These are phyloP conservation scores for Elongisporangium prolatum DNA, from an alignment of 352 stramenopile genomes.

Conservation along the genomic window DNA sequence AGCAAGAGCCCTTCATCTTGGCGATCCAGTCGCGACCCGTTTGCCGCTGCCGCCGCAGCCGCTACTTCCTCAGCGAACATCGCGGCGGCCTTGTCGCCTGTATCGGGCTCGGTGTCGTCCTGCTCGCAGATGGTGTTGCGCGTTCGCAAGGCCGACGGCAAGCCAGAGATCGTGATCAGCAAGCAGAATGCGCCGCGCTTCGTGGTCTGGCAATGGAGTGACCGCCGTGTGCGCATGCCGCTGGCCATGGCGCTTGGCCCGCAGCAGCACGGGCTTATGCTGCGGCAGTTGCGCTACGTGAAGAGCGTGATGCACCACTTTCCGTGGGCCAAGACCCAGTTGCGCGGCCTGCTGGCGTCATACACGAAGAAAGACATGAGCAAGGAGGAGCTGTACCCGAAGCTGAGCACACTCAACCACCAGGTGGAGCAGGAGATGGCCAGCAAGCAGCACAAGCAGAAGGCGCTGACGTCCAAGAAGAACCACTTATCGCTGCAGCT, in stretches of 20 bases:
- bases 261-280: constrained; percentile 74
- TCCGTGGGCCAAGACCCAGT: constrained; percentile 73
- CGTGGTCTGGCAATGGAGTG: constrained; percentile 60
- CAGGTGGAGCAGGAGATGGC: constrained; percentile 64
- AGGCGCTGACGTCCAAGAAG: constrained; percentile 42
- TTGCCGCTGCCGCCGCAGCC: neutral
- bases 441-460: constrained; percentile 36
- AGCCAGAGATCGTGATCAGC: constrained; percentile 56
- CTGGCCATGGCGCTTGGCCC: constrained; percentile 56
- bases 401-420: constrained; percentile 61
- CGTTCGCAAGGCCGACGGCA: constrained; percentile 40
- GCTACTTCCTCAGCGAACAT: neutral
- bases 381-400: constrained; percentile 75
- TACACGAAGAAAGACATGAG: constrained; percentile 73
- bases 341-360: constrained; percentile 51
- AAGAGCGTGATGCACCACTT: constrained; percentile 81
- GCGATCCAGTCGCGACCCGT: constrained; percentile 3
- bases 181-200: constrained; percentile 39
- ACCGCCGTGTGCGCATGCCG: constrained; percentile 46
- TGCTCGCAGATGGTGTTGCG: constrained; percentile 50
- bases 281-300: constrained; percentile 77
- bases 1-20: constrained; percentile 9
- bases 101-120: constrained; percentile 6
- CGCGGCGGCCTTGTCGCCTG: neutral
- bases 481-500: constrained; percentile 60